A percentile compares a stretch with the other conserved stretches of the same genome.
These are phyloP conservation scores for Barnettozyma sucrosica DNA, from an alignment of 805 yeast genomes.

Conservation along the genomic window DNA sequence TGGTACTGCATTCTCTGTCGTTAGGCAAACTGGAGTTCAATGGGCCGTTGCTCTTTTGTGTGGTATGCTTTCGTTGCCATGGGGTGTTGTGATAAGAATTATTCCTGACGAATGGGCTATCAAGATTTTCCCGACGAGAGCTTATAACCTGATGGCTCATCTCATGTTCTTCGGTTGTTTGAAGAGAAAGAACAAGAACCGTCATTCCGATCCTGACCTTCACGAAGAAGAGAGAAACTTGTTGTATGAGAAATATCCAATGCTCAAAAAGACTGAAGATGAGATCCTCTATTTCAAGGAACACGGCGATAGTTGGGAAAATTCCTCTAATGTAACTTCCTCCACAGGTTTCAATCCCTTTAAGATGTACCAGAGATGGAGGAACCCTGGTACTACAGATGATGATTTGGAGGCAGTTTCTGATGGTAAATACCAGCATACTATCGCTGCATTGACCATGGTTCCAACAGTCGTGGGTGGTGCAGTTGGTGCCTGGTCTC, in stretches of 20 bases:
- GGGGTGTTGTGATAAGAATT: slow-evolving; percentile 69
- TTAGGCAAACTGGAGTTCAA: slow-evolving; percentile 72
- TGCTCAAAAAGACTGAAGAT: slow-evolving; percentile 28
- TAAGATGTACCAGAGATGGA: slow-evolving; percentile 25
- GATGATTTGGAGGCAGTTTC: slow-evolving; percentile 16
- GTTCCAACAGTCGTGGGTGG: slow-evolving; percentile 54
- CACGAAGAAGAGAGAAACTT: slow-evolving; percentile 16
- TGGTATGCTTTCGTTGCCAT: slow-evolving; percentile 77
- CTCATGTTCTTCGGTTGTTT: slow-evolving; percentile 19
- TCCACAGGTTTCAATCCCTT: slow-evolving; percentile 19
- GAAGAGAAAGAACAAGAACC: slow-evolving; percentile 6
- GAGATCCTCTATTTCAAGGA: slow-evolving; percentile 25
- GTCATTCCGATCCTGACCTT: not conserved
- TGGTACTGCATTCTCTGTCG: slow-evolving; percentile 88
- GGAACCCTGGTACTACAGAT: slow-evolving; percentile 11
- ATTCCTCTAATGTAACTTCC: slow-evolving; percentile 11
- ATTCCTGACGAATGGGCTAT: slow-evolving; percentile 78
- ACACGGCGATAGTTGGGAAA: slow-evolving; percentile 10
- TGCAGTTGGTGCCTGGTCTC: slow-evolving; percentile 50
- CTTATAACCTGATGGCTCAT: slow-evolving; percentile 14
- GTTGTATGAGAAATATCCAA: slow-evolving; percentile 26
- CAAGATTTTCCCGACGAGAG: slow-evolving; percentile 56
- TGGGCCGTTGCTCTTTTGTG: slow-evolving; percentile 87
- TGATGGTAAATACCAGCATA: slow-evolving; percentile 13
- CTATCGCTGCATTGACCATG: slow-evolving; percentile 41